Evolutionary conservation across 2,329 filamentous ascomycete genomes (phyloP), one percentile per base, ranked within the genome.

Genomic region (Fusarium nygamai): DNA sequence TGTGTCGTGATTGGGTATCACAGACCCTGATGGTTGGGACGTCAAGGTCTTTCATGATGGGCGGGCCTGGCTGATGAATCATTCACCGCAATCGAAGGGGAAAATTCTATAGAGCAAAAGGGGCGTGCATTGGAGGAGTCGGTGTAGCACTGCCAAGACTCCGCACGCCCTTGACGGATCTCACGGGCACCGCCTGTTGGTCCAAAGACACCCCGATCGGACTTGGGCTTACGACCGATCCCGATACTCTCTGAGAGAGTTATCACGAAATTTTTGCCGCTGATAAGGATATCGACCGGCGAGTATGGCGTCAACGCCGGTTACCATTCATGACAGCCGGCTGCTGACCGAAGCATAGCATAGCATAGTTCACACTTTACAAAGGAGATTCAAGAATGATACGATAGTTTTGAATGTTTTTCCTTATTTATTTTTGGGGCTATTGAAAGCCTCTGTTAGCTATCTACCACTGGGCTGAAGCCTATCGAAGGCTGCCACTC

Each of bases 401-500:
- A 36, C 39, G 47, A 54, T 64, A 36, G 36, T 67, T 75, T 77
- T 66, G 20, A 73, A 71, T 73, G 61, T 76, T 76, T 78, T 74
- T 74, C 71, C 53, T 71, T 38, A 64, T 67, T 73, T 71, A 17
- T 63, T 69, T 66, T 57, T 36, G 19, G 22, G 58, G 43, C 60
- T 72, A 64, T 29, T 17, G 50, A 33, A 51, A 61, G 65, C 60
- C 61, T 70, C 36, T 64, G 61, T 69, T 73, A 75, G 59, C 76
- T 78, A 78, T 78, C 76, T 78, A 78, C 64, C 61, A 43, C 62
- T 29, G 57, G 67, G 67, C 61, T 24, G 34, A 58, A 44, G 36
- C 61, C 58, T 59, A 39, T 69, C 46, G 46, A 46, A 53, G 47
- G 58, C 71, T 78, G 65, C 77, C 76, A 78, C 77, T 78, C 77